A percentile compares a stretch with the other conserved stretches of the same genome.
Evolutionary conservation across 2,329 filamentous ascomycete species (phyloP).

Genomic region (Colletotrichum noveboracense): DNA sequence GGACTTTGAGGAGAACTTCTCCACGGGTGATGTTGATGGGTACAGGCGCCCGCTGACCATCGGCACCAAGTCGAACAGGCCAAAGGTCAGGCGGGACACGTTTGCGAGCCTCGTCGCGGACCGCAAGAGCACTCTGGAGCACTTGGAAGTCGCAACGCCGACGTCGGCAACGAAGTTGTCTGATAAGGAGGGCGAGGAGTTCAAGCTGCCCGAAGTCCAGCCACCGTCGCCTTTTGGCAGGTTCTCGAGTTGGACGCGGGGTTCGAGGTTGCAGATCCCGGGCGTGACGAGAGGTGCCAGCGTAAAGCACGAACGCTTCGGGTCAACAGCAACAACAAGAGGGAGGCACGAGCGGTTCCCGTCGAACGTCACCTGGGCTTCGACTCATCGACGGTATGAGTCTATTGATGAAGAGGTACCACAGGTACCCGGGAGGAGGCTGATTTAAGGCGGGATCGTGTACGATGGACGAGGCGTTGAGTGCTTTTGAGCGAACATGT

Average conservation of each 20-base stretch:
- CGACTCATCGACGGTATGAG: not conserved
- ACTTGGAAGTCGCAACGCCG: not conserved
- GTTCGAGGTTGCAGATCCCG: slow-evolving; percentile 5
- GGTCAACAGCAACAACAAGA: not conserved
- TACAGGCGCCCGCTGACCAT: slow-evolving; percentile 24
- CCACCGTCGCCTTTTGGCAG: not conserved
- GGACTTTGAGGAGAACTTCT: slow-evolving; percentile 18
- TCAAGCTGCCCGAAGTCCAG: slow-evolving; percentile 9
- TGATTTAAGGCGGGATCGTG: not conserved
- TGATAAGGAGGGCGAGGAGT: not conserved
- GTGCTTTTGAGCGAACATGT: not conserved
- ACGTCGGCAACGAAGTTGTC: not conserved
- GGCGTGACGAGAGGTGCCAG: not conserved
- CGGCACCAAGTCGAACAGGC: slow-evolving; percentile 20
- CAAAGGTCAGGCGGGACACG: not conserved
- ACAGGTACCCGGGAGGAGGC: not conserved
- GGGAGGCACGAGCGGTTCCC: not conserved
- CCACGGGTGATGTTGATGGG: not conserved
- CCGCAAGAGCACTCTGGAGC: not conserved
- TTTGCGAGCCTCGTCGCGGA: not conserved
- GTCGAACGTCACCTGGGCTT: not conserved
- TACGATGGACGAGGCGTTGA: not conserved
- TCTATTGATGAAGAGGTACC: not conserved
- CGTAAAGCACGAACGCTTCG: not conserved
- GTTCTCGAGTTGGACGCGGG: not conserved